Evolutionary conservation across 2,329 filamentous ascomycete genomes (phyloP), one percentile per base, ranked within the genome.

Genomic region (Xylariaceae sp.): DNA sequence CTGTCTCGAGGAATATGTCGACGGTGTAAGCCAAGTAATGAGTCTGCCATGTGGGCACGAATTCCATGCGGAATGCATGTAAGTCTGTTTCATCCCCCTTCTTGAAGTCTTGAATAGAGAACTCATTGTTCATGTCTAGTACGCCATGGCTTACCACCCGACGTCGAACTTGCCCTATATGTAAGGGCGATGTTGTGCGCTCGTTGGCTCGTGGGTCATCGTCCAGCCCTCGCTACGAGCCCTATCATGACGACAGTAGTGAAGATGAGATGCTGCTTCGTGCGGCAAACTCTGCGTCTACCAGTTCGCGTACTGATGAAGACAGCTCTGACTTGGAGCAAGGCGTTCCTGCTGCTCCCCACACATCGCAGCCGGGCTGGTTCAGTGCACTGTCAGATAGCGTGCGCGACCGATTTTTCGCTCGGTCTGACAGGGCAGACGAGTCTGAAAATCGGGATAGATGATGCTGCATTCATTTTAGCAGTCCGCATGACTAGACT

Each of bases 11-110:
- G 93, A 98, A 64, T 98, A 97, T 61, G 76, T 95, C 19, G 91
- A 96, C 65, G 93, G 93, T 32, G 83, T 96, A 58, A 95, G 90
- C 64, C 82, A 83, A 60, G 92, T 98, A 32, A 98, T 98, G 93
- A 94, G 90, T 62, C 71, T 98, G 48, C 93, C 93, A 7, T 98
- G 93, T 67, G 93, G 93, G 27, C 93, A 98, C 65, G 93, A 98
- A 62, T 98, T 97, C 67, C 93, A 98, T 66, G 92, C 77, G 22
- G 90, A 95, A 64, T 98, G 93, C 90, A 97, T 98, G 90, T 95
- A 71, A 85, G 90, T 86, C 42, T 37, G 7, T 3, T 45, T 10
- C 25, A 22, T 21, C 22, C 22, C 42, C 37, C 44, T 21, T 47
- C 40, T 23, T 1, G 40, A 37, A 27, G 33, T 44, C 42, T n/a